Percentiles rank a stretch among this genome's conserved stretches.
phyloP scores from a whole-genome alignment of 768 basidiomycete species.

The Boletus pseudo-olivaceus region DNA sequence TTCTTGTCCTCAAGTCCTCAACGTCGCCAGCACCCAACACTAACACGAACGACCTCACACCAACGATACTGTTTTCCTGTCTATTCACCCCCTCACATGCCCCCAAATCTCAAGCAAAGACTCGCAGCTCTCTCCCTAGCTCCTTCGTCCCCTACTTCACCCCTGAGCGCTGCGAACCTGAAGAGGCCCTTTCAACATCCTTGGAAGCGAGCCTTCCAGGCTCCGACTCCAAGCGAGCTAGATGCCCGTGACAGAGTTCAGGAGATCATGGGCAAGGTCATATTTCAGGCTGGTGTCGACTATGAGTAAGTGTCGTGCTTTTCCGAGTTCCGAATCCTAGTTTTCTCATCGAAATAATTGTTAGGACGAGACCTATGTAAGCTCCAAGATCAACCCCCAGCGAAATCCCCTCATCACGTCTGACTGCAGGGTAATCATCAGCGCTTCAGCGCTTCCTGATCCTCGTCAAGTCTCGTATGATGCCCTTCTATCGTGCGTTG shows the following conservation, averaged over 20 bases:
- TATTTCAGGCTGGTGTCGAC: conserved; percentile 88
- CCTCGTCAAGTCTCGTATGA: conserved; percentile 76
- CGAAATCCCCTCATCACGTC: conserved; percentile 7
- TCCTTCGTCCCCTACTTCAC: conserved; percentile 45
- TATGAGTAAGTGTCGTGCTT: conserved; percentile 60
- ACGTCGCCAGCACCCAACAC: not conserved
- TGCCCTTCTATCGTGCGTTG: conserved; percentile 62
- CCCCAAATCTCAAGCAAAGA: conserved; percentile 59
- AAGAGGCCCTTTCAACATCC: conserved; percentile 48
- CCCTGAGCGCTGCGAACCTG: conserved; percentile 18
- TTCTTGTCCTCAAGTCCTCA: not conserved
- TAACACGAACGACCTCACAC: not conserved
- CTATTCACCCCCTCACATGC: conserved; percentile 10
- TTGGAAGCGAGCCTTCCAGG: conserved; percentile 44
- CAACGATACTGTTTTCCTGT: not conserved
- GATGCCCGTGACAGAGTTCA: conserved; percentile 47
- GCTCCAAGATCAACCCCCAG: conserved; percentile 23
- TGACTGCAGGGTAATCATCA: conserved; percentile 70
- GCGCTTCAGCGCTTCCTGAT: conserved; percentile 80
- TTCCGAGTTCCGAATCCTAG: conserved; percentile 3
- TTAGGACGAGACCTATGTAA: conserved; percentile 84
- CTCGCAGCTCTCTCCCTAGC: conserved; percentile 60
- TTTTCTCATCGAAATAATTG: conserved; percentile 10
- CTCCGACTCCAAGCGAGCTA: conserved; percentile 23
- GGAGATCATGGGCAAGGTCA: conserved; percentile 65